Evolutionary conservation across 345 rosid genomes (phyloP).

Genomic region (Rhodamnia rubescens): DNA sequence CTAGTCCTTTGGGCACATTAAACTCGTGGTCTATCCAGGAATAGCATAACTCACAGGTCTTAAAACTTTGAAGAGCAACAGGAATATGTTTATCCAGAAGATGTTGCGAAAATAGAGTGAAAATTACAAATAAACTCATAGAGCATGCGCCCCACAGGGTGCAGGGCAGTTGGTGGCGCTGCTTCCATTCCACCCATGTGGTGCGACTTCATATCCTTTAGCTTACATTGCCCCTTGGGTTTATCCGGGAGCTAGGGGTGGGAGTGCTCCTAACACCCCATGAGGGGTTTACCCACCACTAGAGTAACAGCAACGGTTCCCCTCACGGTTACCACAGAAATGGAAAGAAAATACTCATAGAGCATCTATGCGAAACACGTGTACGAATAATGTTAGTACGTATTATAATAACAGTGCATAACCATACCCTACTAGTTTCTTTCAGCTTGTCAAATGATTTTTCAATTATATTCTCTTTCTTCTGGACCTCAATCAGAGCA

Average conservation of each 20-base stretch:
- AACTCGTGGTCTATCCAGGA: not conserved
- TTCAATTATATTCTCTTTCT: constrained; percentile 55
- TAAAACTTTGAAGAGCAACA: not conserved
- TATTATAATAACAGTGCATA: not conserved
- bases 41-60: not conserved
- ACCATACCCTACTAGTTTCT: constrained; percentile 64
- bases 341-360: not conserved
- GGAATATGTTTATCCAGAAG: not conserved
- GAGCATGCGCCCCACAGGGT: not conserved
- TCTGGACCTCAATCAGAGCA: constrained; percentile 39
- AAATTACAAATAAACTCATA: not conserved
- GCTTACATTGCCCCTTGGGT: not conserved
- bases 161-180: not conserved
- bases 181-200: not conserved
- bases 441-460: constrained; percentile 77
- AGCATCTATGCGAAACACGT: not conserved
- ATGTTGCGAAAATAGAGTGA: not conserved
- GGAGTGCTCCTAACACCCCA: not conserved
- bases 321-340: not conserved
- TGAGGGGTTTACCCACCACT: not conserved
- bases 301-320: not conserved
- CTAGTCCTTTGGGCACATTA: not conserved
- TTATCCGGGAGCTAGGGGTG: not conserved
- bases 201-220: not conserved
- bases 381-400: not conserved